A percentile compares a stretch with the other conserved stretches of the same genome.
Evolutionary conservation across 1,284 basidiomycete species (phyloP).

Genomic region (Apiotrichum akiyoshidainum): DNA sequence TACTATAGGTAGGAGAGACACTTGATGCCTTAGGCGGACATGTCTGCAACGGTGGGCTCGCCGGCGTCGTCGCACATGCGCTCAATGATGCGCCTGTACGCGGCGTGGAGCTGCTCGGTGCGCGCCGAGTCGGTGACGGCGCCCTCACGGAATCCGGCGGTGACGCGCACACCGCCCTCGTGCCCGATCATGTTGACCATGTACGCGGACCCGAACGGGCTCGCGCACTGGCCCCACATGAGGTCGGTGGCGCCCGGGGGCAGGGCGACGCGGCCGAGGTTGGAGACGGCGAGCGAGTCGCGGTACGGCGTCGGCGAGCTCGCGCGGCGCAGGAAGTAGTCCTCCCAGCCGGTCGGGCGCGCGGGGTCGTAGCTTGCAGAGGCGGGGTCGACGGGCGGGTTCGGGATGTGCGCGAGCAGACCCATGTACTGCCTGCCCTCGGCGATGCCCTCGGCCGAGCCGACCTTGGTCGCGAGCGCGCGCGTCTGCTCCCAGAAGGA

Average conservation of each 20-base stretch:
- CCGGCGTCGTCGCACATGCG: too few relatives aligned
- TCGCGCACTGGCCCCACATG: conserved; percentile 33
- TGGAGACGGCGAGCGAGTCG: conserved; percentile 32
- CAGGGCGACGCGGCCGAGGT: conserved; percentile 31
- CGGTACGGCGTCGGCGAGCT: conserved; percentile 14
- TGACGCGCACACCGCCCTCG: conserved; percentile 30
- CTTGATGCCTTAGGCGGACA: too few relatives aligned
- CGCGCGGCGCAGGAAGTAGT: conserved; percentile 29
- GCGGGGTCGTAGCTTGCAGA: conserved; percentile 14
- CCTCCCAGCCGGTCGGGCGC: conserved; percentile 41
- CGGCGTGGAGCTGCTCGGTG: too few relatives aligned
- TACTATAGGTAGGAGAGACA: too few relatives aligned
- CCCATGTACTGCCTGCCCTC: conserved; percentile 30
- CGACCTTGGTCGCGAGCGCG: neutral
- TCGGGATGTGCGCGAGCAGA: conserved; percentile 36
- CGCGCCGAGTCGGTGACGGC: neutral
- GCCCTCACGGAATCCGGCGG: conserved; percentile 29
- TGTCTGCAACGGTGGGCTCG: too few relatives aligned
- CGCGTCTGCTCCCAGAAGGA: conserved; percentile 29
- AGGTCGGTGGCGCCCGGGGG: conserved; percentile 30
- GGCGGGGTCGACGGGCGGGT: conserved; percentile 12
- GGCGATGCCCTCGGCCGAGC: neutral
- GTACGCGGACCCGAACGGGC: conserved; percentile 25
- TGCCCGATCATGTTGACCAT: conserved; percentile 31
- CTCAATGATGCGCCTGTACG: too few relatives aligned